These are phyloP conservation scores for Emericellopsis atlantica DNA, from an alignment of 2,329 filamentous ascomycete genomes.

Conservation along the genomic window DNA sequence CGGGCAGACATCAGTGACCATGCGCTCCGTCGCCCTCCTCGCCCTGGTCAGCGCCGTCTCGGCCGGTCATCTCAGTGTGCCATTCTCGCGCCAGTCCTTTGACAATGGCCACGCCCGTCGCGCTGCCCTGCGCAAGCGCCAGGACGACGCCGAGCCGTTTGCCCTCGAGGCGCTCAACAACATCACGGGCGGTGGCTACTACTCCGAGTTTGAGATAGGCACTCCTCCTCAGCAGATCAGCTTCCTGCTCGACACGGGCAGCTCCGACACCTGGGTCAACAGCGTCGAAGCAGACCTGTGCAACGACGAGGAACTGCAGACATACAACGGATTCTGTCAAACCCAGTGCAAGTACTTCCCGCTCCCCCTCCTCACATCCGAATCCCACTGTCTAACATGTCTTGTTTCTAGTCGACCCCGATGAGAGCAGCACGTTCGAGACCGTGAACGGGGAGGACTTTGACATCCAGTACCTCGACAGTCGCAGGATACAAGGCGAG, in stretches of 20 bases:
- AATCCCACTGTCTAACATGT: constrained; percentile 20
- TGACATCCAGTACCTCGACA: constrained; percentile 48
- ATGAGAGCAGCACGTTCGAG: constrained; percentile 33
- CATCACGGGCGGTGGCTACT: constrained; percentile 41
- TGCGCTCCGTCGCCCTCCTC: constrained; percentile 2
- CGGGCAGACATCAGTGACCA: not conserved
- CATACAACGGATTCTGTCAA: constrained; percentile 19
- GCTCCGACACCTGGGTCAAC: constrained; percentile 31
- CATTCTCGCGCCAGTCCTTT: constrained; percentile 6
- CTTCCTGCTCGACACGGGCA: constrained; percentile 50
- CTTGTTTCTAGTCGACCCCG: constrained; percentile 19
- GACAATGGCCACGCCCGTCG: constrained; percentile 1
- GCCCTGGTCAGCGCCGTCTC: constrained; percentile 4
- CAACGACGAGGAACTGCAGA: constrained; percentile 14
- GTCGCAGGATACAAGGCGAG: constrained; percentile 38
- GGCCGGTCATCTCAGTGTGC: constrained; percentile 10
- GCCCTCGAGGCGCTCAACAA: constrained; percentile 34
- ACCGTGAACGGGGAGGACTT: constrained; percentile 31
- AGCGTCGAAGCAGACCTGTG: constrained; percentile 1
- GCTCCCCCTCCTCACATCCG: not conserved
- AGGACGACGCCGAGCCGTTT: constrained; percentile 10
- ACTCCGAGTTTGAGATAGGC: constrained; percentile 42
- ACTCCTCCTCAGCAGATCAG: constrained; percentile 42
- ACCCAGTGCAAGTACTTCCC: constrained; percentile 25
- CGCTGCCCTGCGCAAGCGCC: constrained; percentile 9